Base-by-base conservation (phyloP, 192 early-diverging fungal species). In the Coemansia sp. region DNA sequence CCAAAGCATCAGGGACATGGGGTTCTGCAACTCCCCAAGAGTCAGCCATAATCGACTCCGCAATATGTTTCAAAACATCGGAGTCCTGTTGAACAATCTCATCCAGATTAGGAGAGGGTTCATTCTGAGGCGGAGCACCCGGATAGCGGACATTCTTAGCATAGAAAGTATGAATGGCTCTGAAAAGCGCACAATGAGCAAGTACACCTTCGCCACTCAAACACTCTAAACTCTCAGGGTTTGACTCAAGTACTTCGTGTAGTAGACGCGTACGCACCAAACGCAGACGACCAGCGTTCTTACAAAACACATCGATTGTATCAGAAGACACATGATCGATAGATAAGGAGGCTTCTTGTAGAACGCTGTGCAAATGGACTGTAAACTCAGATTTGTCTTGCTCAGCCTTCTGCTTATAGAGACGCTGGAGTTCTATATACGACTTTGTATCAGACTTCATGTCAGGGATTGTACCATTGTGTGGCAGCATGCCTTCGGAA, bases 391-490 rank as follows among this genome's bases (percentile, higher is more conserved):
- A 71, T 48, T 83, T 67, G 74, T 93, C 93, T 41, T 85, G 64
- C 19, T 87, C 84, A 6, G 93, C 89, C 67, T 94, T 93, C 41
- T 88, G 72, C 62, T 89, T 90, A 74, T 92, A 95, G 26, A 95
- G 77, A 52, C 84, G 90, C 73, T 96, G 94, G 54, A 98, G 76
- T 7, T 67, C 73, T 18, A 98, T 87, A 72, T 90, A 98, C 34
- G 88, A 87, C 23, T 85, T 84, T 2, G 95, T 97, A 66, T 98
- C 92, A 6, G 97, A 85, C 71, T 98, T 97, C 97, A 98, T 98
- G 74, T 98, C 97, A 0, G 97, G 95, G 21, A 98, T 85, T 22
- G 80, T 74, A 6, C 97, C 97, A 2, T 90, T 84, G 14, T 95
- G 71, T 1, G 97, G 97, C 27, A 98, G 82, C 49, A 74, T 70